A percentile compares a stretch with the other conserved stretches of the same genome.
Conservation (phyloP, 305 asterid genomes). For the Striga hermonthica region DNA sequence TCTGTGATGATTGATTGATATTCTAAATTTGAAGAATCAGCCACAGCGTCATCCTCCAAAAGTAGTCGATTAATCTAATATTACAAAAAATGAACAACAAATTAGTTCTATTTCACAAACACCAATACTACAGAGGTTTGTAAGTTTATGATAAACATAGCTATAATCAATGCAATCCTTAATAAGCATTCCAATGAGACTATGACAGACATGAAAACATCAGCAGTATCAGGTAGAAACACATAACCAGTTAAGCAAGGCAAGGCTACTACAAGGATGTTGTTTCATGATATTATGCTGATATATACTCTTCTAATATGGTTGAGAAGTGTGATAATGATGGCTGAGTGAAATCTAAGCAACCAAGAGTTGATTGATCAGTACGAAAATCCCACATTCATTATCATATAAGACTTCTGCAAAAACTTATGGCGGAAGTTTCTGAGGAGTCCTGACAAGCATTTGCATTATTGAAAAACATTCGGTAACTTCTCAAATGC, state of each 20-base stretch:
- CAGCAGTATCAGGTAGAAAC: slow-evolving; percentile 7
- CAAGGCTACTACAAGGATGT: slow-evolving; percentile 8
- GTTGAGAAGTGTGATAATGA: background rate
- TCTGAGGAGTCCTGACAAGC: slow-evolving; percentile 20
- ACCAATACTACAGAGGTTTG: background rate
- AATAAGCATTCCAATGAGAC: slow-evolving; percentile 20
- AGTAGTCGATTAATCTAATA: slow-evolving; percentile 83
- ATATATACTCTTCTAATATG: slow-evolving; percentile 24
- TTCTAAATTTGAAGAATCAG: slow-evolving; percentile 53
- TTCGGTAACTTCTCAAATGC: slow-evolving; percentile 1
- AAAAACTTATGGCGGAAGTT: slow-evolving; percentile 18
- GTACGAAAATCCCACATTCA: slow-evolving; percentile 24
- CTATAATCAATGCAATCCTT: slow-evolving; percentile 24
- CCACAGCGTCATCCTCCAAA: slow-evolving; percentile 71
- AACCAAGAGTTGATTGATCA: slow-evolving; percentile 9
- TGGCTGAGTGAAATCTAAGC: background rate
- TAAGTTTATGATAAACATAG: slow-evolving; percentile 15
- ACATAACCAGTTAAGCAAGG: slow-evolving; percentile 15
- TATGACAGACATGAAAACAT: slow-evolving; percentile 21
- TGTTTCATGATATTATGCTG: slow-evolving; percentile 15
- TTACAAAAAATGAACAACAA: slow-evolving; percentile 23
- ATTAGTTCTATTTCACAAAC: slow-evolving; percentile 15
- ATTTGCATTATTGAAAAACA: background rate
- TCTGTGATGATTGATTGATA: slow-evolving; percentile 72
- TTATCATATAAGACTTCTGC: slow-evolving; percentile 10